Base-by-base conservation (phyloP, 176 grass and related monocot species). In the Juncus effusus region DNA sequence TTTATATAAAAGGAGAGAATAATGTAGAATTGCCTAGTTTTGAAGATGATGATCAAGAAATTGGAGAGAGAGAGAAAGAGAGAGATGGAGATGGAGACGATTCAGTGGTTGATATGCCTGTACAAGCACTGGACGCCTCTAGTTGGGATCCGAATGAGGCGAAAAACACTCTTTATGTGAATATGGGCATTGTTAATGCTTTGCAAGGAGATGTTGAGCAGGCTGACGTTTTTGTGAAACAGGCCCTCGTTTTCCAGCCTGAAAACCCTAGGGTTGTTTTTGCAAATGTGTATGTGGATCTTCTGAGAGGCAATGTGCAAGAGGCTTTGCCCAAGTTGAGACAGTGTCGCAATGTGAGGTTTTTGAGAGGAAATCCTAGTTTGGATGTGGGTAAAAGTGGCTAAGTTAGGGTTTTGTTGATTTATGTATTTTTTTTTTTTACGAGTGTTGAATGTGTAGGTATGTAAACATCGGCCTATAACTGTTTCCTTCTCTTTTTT, bases 221-320 rank as follows among this genome's bases (percentile, higher is more conserved):
- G 67, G 87, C 91, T 28, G 74, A 44, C 40, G 61, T 74, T 66
- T 76, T 90, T 57, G 73, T 85, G 51, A 85, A 68, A 50, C 82
- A 83, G 40, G 87, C 81, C 79, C 56, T 81, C 14, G 54, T 62
- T 59, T 51, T 65, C 19, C 51, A 87, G 62, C 91, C 91, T 60
- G 70, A 87, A 66, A 85, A 81, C 50, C 76, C 87, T 16, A 83
- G 84, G 72, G 85, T 79, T 71, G 41, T 93, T 62, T 80, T 99
- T 54, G 85, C 85, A 45, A 78, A 82, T 41, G 53, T 93, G 13
- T 99, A 90, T 77, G 55, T 99, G 67, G 94, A 99, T 74, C 88
- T 99, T 84, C 76, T 86, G 37, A 81, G 75, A 51, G 89, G 83
- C 19, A 93, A 84, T 61, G 19, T 65, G n/a, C 81, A 80, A 80